phyloP scores from a whole-genome alignment of 2,329 filamentous ascomycete genomes.

The Penicillium sp. region DNA sequence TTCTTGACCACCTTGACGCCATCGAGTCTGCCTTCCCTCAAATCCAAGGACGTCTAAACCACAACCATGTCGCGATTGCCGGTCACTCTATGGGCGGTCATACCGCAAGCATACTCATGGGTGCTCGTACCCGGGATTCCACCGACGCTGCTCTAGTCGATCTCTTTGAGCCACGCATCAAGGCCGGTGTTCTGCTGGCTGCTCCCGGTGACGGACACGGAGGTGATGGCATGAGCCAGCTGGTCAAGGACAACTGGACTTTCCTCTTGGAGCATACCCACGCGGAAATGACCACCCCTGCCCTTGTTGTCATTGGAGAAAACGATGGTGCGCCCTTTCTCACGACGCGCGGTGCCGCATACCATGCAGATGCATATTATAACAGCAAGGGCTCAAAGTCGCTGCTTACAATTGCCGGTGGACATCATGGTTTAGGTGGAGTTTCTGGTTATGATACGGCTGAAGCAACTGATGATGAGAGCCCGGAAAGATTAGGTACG shows the following conservation, averaged over 20 bases:
- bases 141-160: constrained; percentile 24
- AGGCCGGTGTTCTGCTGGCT: constrained; percentile 42
- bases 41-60: constrained; percentile 42
- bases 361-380: constrained; percentile 46
- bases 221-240: constrained; percentile 32
- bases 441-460: constrained; percentile 58
- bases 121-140: constrained; percentile 40
- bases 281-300: constrained; percentile 38
- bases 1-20: constrained; percentile 44
- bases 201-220: constrained; percentile 34
- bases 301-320: constrained; percentile 47
- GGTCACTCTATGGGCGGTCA: constrained; percentile 47
- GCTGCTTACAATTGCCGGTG: constrained; percentile 40
- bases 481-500: constrained; percentile 70
- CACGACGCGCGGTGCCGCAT: constrained; percentile 41
- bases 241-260: constrained; percentile 24
- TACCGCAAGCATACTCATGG: constrained; percentile 42
- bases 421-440: constrained; percentile 45
- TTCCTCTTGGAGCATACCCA: constrained; percentile 42
- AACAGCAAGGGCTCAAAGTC: constrained; percentile 39
- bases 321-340: constrained; percentile 40
- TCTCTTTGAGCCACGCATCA: constrained; percentile 40
- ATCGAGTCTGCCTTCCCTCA: constrained; percentile 41
- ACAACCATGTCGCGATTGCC: constrained; percentile 37
- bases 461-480: constrained; percentile 92